Evolutionary conservation across 2,329 filamentous ascomycete species (phyloP).

Genomic region (Amauroascus verrucosus): DNA sequence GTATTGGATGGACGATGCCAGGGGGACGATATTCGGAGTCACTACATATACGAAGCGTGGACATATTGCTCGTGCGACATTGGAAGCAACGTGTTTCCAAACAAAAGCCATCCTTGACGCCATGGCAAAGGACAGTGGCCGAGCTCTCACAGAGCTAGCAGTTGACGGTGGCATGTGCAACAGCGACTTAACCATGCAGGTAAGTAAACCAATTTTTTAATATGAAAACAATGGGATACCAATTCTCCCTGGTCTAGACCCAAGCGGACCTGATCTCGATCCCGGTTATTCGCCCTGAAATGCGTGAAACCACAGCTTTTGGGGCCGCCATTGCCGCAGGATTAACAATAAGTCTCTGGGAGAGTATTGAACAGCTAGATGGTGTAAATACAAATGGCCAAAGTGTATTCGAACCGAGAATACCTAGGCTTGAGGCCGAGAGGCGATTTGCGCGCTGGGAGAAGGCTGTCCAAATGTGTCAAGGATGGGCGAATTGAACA

Average conservation of each 20-base stretch:
- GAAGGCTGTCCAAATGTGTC: slow-evolving; percentile 68
- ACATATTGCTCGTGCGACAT: slow-evolving; percentile 77
- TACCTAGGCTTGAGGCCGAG: slow-evolving; percentile 47
- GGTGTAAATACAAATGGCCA: slow-evolving; percentile 61
- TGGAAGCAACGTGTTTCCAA: slow-evolving; percentile 87
- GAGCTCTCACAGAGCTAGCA: slow-evolving; percentile 62
- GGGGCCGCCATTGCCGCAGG: slow-evolving; percentile 84
- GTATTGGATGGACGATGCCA: slow-evolving; percentile 90
- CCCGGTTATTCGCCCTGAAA: slow-evolving; percentile 69
- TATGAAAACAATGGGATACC: not conserved
- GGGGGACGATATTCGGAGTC: slow-evolving; percentile 75
- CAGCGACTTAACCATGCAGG: slow-evolving; percentile 79
- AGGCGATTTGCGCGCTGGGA: slow-evolving; percentile 62
- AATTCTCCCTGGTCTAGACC: slow-evolving; percentile 39
- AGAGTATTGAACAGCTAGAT: slow-evolving; percentile 60
- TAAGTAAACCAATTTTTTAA: slow-evolving; percentile 24
- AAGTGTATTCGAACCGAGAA: slow-evolving; percentile 59
- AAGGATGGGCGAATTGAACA: slow-evolving; percentile 48
- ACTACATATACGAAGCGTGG: slow-evolving; percentile 76
- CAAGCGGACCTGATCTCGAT: slow-evolving; percentile 82
- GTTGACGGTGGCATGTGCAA: slow-evolving; percentile 88
- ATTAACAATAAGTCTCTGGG: slow-evolving; percentile 70
- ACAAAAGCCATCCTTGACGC: slow-evolving; percentile 85
- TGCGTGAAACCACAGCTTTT: slow-evolving; percentile 84
- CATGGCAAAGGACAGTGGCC: slow-evolving; percentile 77